Conservation (phyloP, 2,329 filamentous ascomycete genomes). For the Fusarium burgessii region DNA sequence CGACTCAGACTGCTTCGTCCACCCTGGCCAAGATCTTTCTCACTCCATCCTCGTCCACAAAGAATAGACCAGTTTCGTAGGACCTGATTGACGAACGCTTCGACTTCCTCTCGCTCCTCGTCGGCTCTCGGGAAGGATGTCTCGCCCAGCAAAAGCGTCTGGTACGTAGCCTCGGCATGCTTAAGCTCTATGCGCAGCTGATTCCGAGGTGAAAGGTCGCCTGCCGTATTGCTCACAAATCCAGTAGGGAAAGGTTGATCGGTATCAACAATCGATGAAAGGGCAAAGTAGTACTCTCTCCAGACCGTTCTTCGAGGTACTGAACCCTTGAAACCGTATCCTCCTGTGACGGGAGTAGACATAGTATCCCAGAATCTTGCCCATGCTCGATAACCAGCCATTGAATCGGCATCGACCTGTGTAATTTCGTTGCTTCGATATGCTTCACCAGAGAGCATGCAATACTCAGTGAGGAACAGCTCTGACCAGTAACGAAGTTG, state of each 20-base stretch:
- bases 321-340: conserved; percentile 68
- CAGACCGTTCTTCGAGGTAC: conserved; percentile 78
- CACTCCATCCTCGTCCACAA: conserved; percentile 82
- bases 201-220: conserved; percentile 66
- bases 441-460: conserved; percentile 74
- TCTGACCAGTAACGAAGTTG: conserved; percentile 85
- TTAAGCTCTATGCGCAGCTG: conserved; percentile 83
- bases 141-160: conserved; percentile 80
- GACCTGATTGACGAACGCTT: conserved; percentile 82
- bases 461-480: conserved; percentile 79
- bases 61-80: conserved; percentile 88
- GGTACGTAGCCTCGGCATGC: conserved; percentile 82
- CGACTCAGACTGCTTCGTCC: conserved; percentile 81
- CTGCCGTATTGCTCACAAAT: conserved; percentile 54
- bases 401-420: conserved; percentile 64
- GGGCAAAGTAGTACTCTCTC: conserved; percentile 84
- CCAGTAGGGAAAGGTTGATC: conserved; percentile 70
- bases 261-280: conserved; percentile 80
- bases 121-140: conserved; percentile 87
- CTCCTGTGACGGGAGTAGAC: conserved; percentile 61
- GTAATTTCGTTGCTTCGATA: conserved; percentile 63
- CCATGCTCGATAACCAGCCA: conserved; percentile 75
- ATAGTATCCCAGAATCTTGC: conserved; percentile 73
- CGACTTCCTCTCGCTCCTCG: conserved; percentile 81
- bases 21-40: conserved; percentile 83